phyloP scores from a whole-genome alignment of 2,329 filamentous ascomycete genomes.

The Seiridium unicorne region DNA sequence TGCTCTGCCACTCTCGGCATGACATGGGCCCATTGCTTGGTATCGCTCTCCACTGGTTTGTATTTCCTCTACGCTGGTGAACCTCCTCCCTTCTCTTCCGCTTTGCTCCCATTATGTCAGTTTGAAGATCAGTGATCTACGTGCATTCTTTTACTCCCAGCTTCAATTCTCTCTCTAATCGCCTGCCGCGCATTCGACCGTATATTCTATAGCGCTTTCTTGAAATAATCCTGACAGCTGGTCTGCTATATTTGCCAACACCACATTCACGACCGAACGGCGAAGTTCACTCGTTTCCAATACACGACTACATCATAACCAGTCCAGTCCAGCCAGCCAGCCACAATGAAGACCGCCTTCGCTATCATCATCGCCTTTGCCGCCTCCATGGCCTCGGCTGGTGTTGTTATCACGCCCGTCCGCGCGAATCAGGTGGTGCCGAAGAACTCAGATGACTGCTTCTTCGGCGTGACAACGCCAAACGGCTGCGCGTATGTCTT shows the following conservation, averaged over 20 bases:
- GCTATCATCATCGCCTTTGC: conserved; percentile 40
- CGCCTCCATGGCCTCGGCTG: conserved; percentile 47
- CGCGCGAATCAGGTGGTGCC: conserved; percentile 49
- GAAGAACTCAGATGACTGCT: conserved; percentile 48
- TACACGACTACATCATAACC: background rate
- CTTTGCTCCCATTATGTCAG: background rate
- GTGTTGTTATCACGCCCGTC: conserved; percentile 56
- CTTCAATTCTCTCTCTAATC: background rate
- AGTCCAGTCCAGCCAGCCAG: background rate
- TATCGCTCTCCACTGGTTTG: background rate
- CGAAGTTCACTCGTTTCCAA: background rate
- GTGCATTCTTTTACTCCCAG: conserved; percentile 4
- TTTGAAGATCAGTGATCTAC: conserved; percentile 15
- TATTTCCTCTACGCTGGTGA: background rate
- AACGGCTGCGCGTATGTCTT: conserved; percentile 55
- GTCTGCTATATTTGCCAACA: background rate
- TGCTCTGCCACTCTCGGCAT: background rate
- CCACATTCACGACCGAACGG: background rate
- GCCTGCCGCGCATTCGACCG: background rate
- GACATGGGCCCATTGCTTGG: background rate
- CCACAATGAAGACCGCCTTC: conserved; percentile 39
- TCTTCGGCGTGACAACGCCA: conserved; percentile 54
- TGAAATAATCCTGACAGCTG: background rate
- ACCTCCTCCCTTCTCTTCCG: background rate
- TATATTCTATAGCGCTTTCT: background rate